phyloP scores from a whole-genome alignment of 345 rosid genomes.

The Clarkia xantiana region DNA sequence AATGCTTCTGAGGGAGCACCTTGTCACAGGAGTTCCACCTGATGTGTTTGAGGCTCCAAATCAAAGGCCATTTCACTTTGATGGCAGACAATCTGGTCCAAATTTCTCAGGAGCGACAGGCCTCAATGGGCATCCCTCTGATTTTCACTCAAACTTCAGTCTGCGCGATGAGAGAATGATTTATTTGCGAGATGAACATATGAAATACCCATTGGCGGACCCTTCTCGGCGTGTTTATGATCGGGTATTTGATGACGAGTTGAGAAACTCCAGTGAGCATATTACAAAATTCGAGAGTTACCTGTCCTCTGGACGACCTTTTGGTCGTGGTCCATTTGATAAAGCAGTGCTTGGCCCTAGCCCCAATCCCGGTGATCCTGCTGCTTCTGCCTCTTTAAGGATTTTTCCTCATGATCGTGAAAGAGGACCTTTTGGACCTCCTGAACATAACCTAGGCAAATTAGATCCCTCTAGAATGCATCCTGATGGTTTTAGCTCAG shows the following conservation, averaged over 20 bases:
- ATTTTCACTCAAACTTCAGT: constrained; percentile 12
- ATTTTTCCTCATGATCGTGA: constrained; percentile 27
- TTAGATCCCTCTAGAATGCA: constrained; percentile 18
- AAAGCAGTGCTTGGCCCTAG: constrained; percentile 21
- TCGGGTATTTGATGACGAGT: constrained; percentile 33
- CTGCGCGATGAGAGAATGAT: constrained; percentile 19
- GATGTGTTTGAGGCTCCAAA: constrained; percentile 6
- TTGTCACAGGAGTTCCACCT: constrained; percentile 9
- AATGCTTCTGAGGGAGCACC: constrained; percentile 16
- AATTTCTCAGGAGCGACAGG: constrained; percentile 5
- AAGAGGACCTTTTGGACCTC: constrained; percentile 30
- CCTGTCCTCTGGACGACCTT: constrained; percentile 24
- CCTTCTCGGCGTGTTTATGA: constrained; percentile 17
- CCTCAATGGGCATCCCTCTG: no score
- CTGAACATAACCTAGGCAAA: constrained; percentile 21
- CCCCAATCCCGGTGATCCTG: constrained; percentile 23
- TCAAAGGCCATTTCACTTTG: constrained; percentile 19
- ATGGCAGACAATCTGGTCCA: constrained; percentile 21
- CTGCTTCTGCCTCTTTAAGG: constrained; percentile 26
- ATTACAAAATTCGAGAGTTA: constrained; percentile 19
- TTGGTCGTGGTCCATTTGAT: constrained; percentile 22
- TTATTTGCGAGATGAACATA: constrained; percentile 22
- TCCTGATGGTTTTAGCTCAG: constrained; percentile 22
- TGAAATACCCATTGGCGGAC: constrained; percentile 18
- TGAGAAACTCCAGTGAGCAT: constrained; percentile 29